Evolutionary conservation across 1,284 basidiomycete genomes (phyloP).

Genomic region (Cryptococcus sp.): DNA sequence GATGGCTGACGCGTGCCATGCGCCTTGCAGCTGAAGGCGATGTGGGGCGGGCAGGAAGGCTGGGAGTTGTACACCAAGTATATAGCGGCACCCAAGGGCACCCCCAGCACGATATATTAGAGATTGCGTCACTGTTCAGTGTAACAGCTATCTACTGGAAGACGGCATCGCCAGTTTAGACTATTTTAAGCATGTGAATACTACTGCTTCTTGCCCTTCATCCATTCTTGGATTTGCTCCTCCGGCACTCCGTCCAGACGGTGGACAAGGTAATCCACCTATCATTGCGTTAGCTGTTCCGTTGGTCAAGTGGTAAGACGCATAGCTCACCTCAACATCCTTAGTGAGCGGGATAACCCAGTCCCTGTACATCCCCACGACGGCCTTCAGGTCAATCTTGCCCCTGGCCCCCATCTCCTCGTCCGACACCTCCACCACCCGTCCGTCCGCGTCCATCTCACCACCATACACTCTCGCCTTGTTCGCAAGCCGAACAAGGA

Average conservation of each 20-base stretch:
- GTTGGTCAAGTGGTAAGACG: neutral
- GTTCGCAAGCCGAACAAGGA: conserved; percentile 81
- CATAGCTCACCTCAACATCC: conserved; percentile 81
- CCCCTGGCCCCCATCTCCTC: conserved; percentile 40
- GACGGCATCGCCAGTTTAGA: neutral
- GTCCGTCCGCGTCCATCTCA: conserved; percentile 74
- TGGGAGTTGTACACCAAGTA: conserved; percentile 38
- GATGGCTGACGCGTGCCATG: neutral
- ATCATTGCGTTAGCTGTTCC: conserved; percentile 6
- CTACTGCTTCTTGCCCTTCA: conserved; percentile 24
- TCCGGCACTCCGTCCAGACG: conserved; percentile 76
- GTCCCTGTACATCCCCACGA: conserved; percentile 87
- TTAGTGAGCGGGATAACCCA: conserved; percentile 97
- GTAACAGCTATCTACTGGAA: neutral
- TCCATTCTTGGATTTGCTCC: conserved; percentile 70
- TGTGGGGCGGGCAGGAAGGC: conserved; percentile 32
- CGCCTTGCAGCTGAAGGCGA: conserved; percentile 27
- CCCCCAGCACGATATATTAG: too few species aligned
- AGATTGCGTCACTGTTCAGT: neutral
- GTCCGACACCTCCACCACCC: conserved; percentile 46
- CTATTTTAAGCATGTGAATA: neutral
- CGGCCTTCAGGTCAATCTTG: conserved; percentile 90
- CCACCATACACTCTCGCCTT: conserved; percentile 92
- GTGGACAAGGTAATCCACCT: conserved; percentile 89
- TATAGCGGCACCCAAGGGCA: conserved; percentile 18